phyloP scores from a whole-genome alignment of 2,329 filamentous ascomycete species.

The Colletotrichum orchidophilum region DNA sequence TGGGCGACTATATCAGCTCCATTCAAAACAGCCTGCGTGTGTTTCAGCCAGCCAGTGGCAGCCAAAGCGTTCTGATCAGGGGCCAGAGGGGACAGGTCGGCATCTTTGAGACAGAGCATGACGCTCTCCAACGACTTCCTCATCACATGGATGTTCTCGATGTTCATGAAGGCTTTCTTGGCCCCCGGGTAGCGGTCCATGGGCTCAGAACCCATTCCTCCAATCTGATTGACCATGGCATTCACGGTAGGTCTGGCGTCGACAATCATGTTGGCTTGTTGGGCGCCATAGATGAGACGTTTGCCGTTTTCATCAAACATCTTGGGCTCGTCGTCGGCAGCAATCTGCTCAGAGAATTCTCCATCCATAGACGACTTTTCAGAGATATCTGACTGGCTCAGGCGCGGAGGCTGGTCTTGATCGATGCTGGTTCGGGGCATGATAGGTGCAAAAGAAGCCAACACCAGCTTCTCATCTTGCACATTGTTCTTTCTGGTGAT shows the following conservation, averaged over 20 bases:
- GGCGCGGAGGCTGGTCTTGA: conserved; percentile 51
- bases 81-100: conserved; percentile 83
- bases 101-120: conserved; percentile 89
- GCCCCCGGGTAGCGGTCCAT: conserved; percentile 97
- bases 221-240: conserved; percentile 91
- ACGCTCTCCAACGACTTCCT: conserved; percentile 88
- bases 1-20: conserved; percentile 86
- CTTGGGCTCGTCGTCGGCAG: conserved; percentile 51
- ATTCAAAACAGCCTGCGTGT: conserved; percentile 85
- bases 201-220: conserved; percentile 94
- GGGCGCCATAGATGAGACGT: conserved; percentile 84
- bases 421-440: conserved; percentile 46
- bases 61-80: conserved; percentile 83
- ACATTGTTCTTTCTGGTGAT: conserved; percentile 89
- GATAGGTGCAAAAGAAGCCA: conserved; percentile 88
- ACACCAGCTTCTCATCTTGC: conserved; percentile 93
- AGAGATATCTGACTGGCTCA: conserved; percentile 62
- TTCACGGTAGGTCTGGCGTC: conserved; percentile 95
- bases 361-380: conserved; percentile 48
- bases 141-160: conserved; percentile 99
- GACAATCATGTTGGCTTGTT: conserved; percentile 93
- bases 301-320: conserved; percentile 68
- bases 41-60: conserved; percentile 90
- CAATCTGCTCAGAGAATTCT: conserved; percentile 68
- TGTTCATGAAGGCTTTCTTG: conserved; percentile 90